Conservation (phyloP, 768 basidiomycete species). For the Podaxis sp. region DNA sequence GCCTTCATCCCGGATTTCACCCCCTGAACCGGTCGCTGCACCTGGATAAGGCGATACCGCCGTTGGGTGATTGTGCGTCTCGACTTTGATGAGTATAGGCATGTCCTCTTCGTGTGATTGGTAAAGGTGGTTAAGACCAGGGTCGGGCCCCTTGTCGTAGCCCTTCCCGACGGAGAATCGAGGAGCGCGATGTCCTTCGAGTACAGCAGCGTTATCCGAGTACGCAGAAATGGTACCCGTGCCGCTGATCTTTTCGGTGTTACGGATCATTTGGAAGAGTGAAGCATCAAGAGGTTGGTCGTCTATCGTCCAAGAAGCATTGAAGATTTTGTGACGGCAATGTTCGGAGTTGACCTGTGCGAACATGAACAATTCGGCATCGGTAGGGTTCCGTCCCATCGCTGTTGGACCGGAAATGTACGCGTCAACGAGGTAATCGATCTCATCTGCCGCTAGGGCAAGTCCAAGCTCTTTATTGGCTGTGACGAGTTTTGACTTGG, state of each 20-base stretch:
- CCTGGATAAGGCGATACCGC: constrained; percentile 98
- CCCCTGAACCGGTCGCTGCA: constrained; percentile 98
- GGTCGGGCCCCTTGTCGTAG: constrained; percentile 23
- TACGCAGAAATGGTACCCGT: constrained; percentile 93
- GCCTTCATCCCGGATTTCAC: constrained; percentile 98
- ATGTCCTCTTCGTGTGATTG: constrained; percentile 62
- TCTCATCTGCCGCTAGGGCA: constrained; percentile 86
- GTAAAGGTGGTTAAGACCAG: constrained; percentile 45
- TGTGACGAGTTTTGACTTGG: constrained; percentile 61
- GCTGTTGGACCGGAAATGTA: constrained; percentile 72
- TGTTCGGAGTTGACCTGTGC: constrained; percentile 99
- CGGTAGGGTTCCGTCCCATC: constrained; percentile 84
- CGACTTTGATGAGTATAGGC: constrained; percentile 94
- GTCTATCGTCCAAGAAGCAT: constrained; percentile 94
- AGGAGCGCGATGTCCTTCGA: constrained; percentile 73
- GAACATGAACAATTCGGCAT: constrained; percentile 99
- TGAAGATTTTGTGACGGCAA: constrained; percentile 99
- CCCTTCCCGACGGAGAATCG: constrained; percentile 61
- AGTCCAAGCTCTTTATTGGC: constrained; percentile 89
- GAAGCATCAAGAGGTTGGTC: constrained; percentile 61
- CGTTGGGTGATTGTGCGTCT: constrained; percentile 99
- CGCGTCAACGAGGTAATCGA: constrained; percentile 87
- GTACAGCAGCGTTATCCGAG: constrained; percentile 96
- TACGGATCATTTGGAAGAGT: constrained; percentile 96
- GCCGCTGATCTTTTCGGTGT: constrained; percentile 80